A percentile compares a stretch with the other conserved stretches of the same genome.
Conservation (phyloP, 495 filamentous ascomycete species). For the Glutinoglossum americanum region DNA sequence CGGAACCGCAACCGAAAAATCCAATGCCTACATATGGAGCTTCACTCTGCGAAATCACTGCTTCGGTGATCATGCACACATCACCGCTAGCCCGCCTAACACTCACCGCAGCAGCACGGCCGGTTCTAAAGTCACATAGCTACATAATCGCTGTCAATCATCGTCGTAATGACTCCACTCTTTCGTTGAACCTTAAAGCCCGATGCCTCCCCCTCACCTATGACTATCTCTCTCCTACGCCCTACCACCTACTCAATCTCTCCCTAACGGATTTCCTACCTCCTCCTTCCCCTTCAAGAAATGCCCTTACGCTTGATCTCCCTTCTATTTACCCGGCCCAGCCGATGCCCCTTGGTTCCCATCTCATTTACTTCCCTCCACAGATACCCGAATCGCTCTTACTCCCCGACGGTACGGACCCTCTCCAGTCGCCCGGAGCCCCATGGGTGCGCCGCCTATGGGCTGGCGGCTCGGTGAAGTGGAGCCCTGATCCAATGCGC, state of each 20-base stretch:
- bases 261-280: slow-evolving; percentile 39
- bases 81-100: not conserved
- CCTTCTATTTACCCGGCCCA: slow-evolving; percentile 18
- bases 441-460: slow-evolving; percentile 23
- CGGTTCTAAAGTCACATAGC: not conserved
- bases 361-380: slow-evolving; percentile 21
- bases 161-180: not conserved
- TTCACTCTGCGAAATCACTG: no score
- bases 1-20: no score
- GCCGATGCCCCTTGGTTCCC: slow-evolving; percentile 15
- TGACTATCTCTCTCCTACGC: slow-evolving; percentile 43
- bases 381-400: slow-evolving; percentile 9
- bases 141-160: not conserved
- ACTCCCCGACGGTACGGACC: slow-evolving; percentile 21
- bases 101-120: not conserved
- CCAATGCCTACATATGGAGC: no score
- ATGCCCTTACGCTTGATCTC: slow-evolving; percentile 9
- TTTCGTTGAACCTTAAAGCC: slow-evolving; percentile 8
- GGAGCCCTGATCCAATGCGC: slow-evolving; percentile 6
- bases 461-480: slow-evolving; percentile 16
- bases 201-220: slow-evolving; percentile 32
- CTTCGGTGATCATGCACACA: not conserved
- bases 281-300: slow-evolving; percentile 8
- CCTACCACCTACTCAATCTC: slow-evolving; percentile 40
- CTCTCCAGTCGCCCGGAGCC: slow-evolving; percentile 18